Percentiles rank a stretch among this genome's conserved stretches.
phyloP scores from a whole-genome alignment of 164 flowering plant species.

The Aristolochia contorta region DNA sequence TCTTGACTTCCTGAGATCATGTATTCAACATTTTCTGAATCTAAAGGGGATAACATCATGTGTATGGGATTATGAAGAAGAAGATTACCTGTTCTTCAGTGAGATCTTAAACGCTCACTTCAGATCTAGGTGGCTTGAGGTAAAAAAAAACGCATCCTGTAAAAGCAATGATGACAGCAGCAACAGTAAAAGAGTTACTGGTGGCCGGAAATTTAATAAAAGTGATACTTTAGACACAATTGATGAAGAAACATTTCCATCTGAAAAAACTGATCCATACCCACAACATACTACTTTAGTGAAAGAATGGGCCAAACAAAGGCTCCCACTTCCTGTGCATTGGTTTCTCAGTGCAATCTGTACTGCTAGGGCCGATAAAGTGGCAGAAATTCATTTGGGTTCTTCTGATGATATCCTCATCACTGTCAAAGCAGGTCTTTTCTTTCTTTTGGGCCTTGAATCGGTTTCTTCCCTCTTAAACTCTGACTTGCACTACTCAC shows the following conservation, averaged over 20 bases:
- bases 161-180: conserved; percentile 18
- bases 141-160: conserved; percentile 17
- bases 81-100: conserved; percentile 43
- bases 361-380: conserved; percentile 20
- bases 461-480: conserved; percentile 32
- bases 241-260: conserved; percentile 48
- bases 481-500: conserved; percentile 22
- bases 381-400: conserved; percentile 8
- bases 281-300: conserved; percentile 20
- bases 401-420: conserved; percentile 27
- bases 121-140: conserved; percentile 55
- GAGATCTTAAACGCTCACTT: conserved; percentile 48
- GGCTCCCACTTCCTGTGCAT: conserved; percentile 80
- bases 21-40: conserved; percentile 25
- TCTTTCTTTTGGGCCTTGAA: conserved; percentile 76
- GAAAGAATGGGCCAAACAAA: conserved; percentile 77
- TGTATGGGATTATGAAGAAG: conserved; percentile 42
- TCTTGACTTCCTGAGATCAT: conserved; percentile 39
- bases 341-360: conserved; percentile 91
- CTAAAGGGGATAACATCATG: conserved; percentile 19
- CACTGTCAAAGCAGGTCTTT: conserved; percentile 61
- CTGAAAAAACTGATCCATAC: conserved; percentile 14
- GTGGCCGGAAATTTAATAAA: conserved; percentile 11
- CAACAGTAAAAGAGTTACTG: conserved; percentile 6
- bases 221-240: conserved; percentile 51